A percentile compares a stretch with the other conserved stretches of the same genome.
Conservation (phyloP, 129 eudicot genomes). For the Scalesia atractyloides region DNA sequence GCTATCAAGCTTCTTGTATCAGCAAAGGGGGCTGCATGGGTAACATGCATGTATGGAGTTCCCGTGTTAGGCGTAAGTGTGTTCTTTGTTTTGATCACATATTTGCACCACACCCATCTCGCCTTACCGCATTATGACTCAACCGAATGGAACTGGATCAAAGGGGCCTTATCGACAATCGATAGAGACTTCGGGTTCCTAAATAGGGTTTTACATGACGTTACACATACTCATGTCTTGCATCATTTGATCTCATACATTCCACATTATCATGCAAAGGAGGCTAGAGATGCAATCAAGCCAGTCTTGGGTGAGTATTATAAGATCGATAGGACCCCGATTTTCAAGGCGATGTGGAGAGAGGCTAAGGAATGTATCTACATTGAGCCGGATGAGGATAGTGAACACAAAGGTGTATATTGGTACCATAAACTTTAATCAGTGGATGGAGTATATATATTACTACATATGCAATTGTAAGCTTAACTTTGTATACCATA, state of each 20-base stretch:
- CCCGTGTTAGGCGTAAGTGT: constrained; percentile 36
- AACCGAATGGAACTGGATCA: constrained; percentile 47
- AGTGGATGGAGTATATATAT: not conserved
- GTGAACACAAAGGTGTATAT: constrained; percentile 35
- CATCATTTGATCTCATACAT: constrained; percentile 49
- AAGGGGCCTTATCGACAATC: constrained; percentile 41
- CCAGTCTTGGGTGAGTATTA: constrained; percentile 43
- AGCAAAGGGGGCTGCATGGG: constrained; percentile 42
- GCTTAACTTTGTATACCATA: constrained; percentile 11
- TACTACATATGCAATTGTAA: not conserved
- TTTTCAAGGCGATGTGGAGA: constrained; percentile 43
- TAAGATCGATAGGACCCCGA: constrained; percentile 47
- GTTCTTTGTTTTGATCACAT: constrained; percentile 42
- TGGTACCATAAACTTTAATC: constrained; percentile 36
- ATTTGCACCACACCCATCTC: constrained; percentile 46
- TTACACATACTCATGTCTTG: constrained; percentile 46
- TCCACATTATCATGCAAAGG: constrained; percentile 50
- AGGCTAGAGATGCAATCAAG: constrained; percentile 47
- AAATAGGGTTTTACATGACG: constrained; percentile 45
- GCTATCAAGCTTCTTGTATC: constrained; percentile 31
- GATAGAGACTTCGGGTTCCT: constrained; percentile 46
- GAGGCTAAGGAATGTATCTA: constrained; percentile 43
- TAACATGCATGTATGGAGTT: constrained; percentile 33
- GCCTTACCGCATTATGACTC: constrained; percentile 44
- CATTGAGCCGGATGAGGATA: constrained; percentile 40